Evolutionary conservation across 1,139 yeast genomes (phyloP).

Genomic region (Ogataea hybrid): DNA sequence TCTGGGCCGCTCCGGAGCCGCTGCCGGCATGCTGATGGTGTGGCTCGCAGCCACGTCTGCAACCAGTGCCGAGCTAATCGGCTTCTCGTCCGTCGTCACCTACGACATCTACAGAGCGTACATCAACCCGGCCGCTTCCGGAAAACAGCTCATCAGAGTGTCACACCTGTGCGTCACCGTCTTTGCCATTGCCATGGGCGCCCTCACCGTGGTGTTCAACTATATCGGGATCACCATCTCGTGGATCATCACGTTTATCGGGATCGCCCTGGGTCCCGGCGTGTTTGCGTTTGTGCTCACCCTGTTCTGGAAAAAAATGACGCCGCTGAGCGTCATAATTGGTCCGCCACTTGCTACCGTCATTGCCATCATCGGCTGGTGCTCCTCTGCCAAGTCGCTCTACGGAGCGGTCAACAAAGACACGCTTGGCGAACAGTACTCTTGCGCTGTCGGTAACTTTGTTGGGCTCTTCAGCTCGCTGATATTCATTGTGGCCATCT

Average conservation of each 20-base stretch:
- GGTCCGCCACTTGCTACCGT: conserved; percentile 39
- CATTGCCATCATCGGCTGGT: conserved; percentile 39
- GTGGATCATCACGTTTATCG: conserved; percentile 36
- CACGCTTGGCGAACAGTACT: conserved; percentile 35
- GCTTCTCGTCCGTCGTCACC: conserved; percentile 38
- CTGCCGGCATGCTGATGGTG: conserved; percentile 37
- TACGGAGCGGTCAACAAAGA: conserved; percentile 34
- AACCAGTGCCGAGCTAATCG: conserved; percentile 40
- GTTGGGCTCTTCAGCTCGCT: conserved; percentile 37
- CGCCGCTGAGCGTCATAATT: conserved; percentile 31
- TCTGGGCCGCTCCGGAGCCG: conserved; percentile 38
- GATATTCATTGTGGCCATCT: conserved; percentile 32
- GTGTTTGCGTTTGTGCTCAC: conserved; percentile 38
- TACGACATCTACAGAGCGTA: conserved; percentile 39
- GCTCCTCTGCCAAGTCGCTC: conserved; percentile 35
- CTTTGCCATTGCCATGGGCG: conserved; percentile 35
- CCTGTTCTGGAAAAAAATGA: conserved; percentile 49
- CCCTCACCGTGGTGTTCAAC: conserved; percentile 36
- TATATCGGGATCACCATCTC: conserved; percentile 34
- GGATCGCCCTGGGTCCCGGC: conserved; percentile 38
- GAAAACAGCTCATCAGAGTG: conserved; percentile 35
- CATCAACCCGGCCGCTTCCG: conserved; percentile 38
- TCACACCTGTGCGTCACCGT: conserved; percentile 33
- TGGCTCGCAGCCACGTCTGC: conserved; percentile 44
- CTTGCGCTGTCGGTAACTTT: conserved; percentile 41